Evolutionary conservation across 208 protist genomes (phyloP), one percentile per base, ranked within the genome.

Genomic region (Sergeia podlipaevii): DNA sequence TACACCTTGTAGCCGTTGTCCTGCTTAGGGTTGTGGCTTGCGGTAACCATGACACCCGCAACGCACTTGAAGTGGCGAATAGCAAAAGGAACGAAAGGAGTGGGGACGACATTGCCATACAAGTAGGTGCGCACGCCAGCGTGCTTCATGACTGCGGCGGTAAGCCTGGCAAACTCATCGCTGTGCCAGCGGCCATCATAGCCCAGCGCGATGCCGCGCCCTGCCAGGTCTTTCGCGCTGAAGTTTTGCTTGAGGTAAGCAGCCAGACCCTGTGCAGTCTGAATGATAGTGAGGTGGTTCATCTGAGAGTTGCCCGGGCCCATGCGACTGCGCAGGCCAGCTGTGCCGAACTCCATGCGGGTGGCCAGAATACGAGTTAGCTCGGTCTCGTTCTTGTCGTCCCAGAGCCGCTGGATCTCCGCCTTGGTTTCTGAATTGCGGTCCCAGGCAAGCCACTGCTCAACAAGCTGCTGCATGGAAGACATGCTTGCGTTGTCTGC

Each of bases 1-100:
- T 98, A 99, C 10, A 99, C 93, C 73, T 99, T 99, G 74, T 99
- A 99, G 21, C 98, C 98, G 74, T 99, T 99, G 84, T 99, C 96
- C 26, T 95, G 65, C 73, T 99, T 99, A 13, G 98, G 97, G 78
- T 99, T 99, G 79, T 99, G 98, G 44, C 92, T 98, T 20, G 97
- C 97, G n/a, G 97, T 99, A 28, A 99, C 86, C 96, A 99, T 98
- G 23, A 98, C 77, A 24, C 97, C 97, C 15, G 79, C 91, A 3
- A 85, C 44, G 21, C 72, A 80, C 47, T 61, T 56, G 42, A 73
- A 67, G 26, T 77, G 51, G 10, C 51, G 63, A 11, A 97, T 69
- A 20, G 73, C 70, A 43, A 85, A 96, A 11, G 92, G 77, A 28
- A 98, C 96, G 61, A 96, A 93, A 11, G 97, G 96, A 8, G 97